Conservation (phyloP, 495 filamentous ascomycete species). For the Ramalina intermedia region DNA sequence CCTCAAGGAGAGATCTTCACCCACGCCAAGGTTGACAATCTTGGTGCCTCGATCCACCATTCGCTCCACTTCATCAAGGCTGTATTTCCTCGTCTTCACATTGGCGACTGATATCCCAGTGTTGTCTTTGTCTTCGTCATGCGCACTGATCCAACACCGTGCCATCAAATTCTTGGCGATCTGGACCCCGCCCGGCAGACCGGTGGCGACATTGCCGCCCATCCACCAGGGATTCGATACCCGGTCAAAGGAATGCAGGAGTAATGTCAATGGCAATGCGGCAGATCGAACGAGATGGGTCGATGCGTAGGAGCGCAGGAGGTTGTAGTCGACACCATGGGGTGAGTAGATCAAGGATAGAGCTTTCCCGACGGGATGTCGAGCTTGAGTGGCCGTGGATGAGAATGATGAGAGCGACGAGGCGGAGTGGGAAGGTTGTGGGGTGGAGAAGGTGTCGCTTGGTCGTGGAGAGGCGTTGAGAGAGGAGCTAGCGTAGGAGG, state of each 20-base stretch:
- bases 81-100: conserved; percentile 48
- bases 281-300: conserved; percentile 38
- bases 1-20: neutral
- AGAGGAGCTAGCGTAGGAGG: conserved; percentile 3
- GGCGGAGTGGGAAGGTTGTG: conserved; percentile 7
- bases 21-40: conserved; percentile 1
- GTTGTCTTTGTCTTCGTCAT: conserved; percentile 49
- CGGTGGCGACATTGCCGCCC: conserved; percentile 45
- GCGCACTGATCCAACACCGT: conserved; percentile 46
- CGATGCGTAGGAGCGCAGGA: conserved; percentile 37
- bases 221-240: conserved; percentile 49
- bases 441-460: conserved; percentile 3
- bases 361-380: conserved; percentile 19
- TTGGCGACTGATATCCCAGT: conserved; percentile 35
- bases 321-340: conserved; percentile 37
- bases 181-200: conserved; percentile 41
- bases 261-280: conserved; percentile 45
- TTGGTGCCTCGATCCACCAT: conserved; percentile 13
- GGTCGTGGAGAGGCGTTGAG: conserved; percentile 1
- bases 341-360: conserved; percentile 47
- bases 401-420: conserved; percentile 8
- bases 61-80: conserved; percentile 57
- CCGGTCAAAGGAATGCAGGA: conserved; percentile 50
- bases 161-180: conserved; percentile 40
- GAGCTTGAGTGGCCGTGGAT: conserved; percentile 14